Conservation (phyloP, 768 basidiomycete species). For the Neoboletus brunneissimus region DNA sequence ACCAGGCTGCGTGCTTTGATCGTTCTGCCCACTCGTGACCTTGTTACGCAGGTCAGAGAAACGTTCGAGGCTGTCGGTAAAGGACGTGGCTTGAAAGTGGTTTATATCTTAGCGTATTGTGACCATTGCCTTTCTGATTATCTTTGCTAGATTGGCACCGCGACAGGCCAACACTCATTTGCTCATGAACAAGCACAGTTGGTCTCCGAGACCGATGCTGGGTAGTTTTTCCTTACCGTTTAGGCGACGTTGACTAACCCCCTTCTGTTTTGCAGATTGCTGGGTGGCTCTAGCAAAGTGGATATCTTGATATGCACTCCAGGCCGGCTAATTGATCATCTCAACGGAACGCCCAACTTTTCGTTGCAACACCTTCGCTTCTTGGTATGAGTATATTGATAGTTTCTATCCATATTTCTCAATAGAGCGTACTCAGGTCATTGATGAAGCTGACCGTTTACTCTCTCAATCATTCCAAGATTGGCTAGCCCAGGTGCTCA, state of each 20-base stretch:
- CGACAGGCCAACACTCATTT: slow-evolving; percentile 94
- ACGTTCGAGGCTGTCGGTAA: slow-evolving; percentile 83
- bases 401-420: not conserved
- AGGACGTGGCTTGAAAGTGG: slow-evolving; percentile 83
- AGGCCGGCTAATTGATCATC: slow-evolving; percentile 91
- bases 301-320: slow-evolving; percentile 97
- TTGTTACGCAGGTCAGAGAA: slow-evolving; percentile 89
- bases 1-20: slow-evolving; percentile 86
- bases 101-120: not conserved
- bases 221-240: slow-evolving; percentile 39
- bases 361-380: slow-evolving; percentile 94
- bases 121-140: not conserved
- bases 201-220: slow-evolving; percentile 53
- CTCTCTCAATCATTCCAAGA: slow-evolving; percentile 95
- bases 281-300: slow-evolving; percentile 86
- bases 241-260: not conserved
- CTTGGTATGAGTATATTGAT: slow-evolving; percentile 53
- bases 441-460: slow-evolving; percentile 97
- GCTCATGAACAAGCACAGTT: slow-evolving; percentile 84
- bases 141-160: slow-evolving; percentile 59
- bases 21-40: slow-evolving; percentile 90
- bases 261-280: slow-evolving; percentile 43
- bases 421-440: slow-evolving; percentile 54
- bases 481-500: slow-evolving; percentile 83
- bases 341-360: slow-evolving; percentile 85